A percentile compares a stretch with the other conserved stretches of the same genome.
Conservation (phyloP, 805 yeast genomes). For the Candida sanyiensis region DNA sequence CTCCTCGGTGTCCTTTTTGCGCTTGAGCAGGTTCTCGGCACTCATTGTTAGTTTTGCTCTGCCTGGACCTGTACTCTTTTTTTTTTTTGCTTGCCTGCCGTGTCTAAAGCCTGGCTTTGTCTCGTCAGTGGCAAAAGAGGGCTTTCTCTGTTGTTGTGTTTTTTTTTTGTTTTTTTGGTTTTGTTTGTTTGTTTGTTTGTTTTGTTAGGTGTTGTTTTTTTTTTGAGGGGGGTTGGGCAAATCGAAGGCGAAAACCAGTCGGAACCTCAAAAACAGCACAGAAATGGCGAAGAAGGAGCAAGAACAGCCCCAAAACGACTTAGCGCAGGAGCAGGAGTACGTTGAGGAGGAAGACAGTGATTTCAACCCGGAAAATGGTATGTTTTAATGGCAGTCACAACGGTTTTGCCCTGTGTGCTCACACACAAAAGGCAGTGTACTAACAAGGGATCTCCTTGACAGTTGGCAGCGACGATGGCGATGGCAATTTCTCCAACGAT, state of each 20-base stretch:
- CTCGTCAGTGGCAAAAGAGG: background rate
- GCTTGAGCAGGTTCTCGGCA: slow-evolving; percentile 33
- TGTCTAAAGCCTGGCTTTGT: no score
- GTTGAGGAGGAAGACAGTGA: slow-evolving; percentile 56
- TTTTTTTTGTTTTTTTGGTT: slow-evolving; percentile 2
- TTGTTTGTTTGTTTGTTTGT: slow-evolving; percentile 1
- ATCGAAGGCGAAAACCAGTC: background rate
- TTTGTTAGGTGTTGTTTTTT: background rate
- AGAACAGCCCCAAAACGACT: slow-evolving; percentile 19
- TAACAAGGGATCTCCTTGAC: slow-evolving; percentile 4
- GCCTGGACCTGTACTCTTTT: no score
- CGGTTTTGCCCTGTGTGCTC: slow-evolving; percentile 1
- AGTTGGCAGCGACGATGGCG: slow-evolving; percentile 10
- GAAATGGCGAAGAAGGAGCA: background rate
- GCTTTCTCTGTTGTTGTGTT: background rate
- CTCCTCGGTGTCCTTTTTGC: slow-evolving; percentile 51
- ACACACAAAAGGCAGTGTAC: no score
- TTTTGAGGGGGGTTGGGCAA: slow-evolving; percentile 1
- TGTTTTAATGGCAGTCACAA: slow-evolving; percentile 4
- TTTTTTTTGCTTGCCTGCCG: no score
- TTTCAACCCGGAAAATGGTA: slow-evolving; percentile 39
- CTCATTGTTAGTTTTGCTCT: no score
- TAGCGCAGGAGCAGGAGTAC: slow-evolving; percentile 34
- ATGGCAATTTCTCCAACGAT: slow-evolving; percentile 18
- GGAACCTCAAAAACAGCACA: background rate